Percentiles rank a stretch among this genome's conserved stretches.
phyloP scores from a whole-genome alignment of 371 early-diverging fungal species.

The Apophysomyces elegans region DNA sequence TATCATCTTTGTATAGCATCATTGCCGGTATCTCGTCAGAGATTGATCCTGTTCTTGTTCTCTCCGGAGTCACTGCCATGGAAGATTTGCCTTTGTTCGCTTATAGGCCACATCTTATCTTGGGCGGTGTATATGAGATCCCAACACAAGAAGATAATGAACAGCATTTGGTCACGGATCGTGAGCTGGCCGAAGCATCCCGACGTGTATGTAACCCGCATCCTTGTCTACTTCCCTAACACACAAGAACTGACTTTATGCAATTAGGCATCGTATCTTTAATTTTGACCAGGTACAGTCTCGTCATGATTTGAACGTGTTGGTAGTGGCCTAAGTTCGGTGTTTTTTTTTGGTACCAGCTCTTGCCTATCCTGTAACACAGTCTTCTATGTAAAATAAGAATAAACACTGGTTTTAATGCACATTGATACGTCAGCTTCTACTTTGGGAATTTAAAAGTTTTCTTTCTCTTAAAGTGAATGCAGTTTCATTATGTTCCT shows the following conservation, averaged over 20 bases:
- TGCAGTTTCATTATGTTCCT: no score
- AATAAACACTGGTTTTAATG: no score
- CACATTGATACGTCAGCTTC: no score
- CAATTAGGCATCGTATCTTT: slow-evolving; percentile 6
- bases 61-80: slow-evolving; percentile 63
- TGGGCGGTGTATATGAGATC: slow-evolving; percentile 65
- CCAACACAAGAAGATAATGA: slow-evolving; percentile 38
- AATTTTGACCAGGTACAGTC: neutral
- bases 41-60: slow-evolving; percentile 67
- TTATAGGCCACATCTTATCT: slow-evolving; percentile 61
- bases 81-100: slow-evolving; percentile 53
- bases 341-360: no score
- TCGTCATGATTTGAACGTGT: no score
- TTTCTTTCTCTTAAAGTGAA: no score
- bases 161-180: slow-evolving; percentile 38
- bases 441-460: no score
- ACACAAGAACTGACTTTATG: no score
- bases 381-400: no score
- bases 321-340: no score
- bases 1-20: slow-evolving; percentile 29
- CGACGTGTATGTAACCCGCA: slow-evolving; percentile 28
- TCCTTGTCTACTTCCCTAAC: no score
- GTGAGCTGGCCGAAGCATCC: slow-evolving; percentile 47
- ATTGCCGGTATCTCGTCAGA: slow-evolving; percentile 59
- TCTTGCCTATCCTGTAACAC: no score